A percentile compares a stretch with the other conserved stretches of the same genome.
phyloP scores from a whole-genome alignment of 495 filamentous ascomycete genomes.

The Penicillium canescens region DNA sequence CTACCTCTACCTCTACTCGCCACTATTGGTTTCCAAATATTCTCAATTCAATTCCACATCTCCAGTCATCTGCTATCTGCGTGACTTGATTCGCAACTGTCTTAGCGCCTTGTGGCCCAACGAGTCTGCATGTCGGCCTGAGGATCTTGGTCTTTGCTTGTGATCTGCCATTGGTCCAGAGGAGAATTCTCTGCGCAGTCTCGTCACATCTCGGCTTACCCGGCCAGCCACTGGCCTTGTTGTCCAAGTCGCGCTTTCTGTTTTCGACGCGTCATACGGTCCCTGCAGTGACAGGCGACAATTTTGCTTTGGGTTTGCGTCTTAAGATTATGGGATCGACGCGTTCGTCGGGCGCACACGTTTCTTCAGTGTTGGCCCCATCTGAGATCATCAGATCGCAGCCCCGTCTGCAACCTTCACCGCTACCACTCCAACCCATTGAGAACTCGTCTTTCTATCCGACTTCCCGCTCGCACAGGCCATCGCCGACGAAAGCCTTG shows the following conservation, averaged over 20 bases:
- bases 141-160: constrained; percentile 15
- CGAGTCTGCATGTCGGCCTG: constrained; percentile 27
- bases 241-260: constrained; percentile 12
- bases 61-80: constrained; percentile 5
- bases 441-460: constrained; percentile 54
- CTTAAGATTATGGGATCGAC: constrained; percentile 59
- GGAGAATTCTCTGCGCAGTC: constrained; percentile 19
- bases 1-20: constrained; percentile 1
- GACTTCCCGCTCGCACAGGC: constrained; percentile 49
- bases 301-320: not conserved
- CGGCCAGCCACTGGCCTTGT: constrained; percentile 8
- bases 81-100: constrained; percentile 5
- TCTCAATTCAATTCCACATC: not conserved
- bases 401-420: constrained; percentile 45
- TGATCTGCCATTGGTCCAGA: constrained; percentile 17
- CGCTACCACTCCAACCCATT: constrained; percentile 49
- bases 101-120: constrained; percentile 31
- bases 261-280: constrained; percentile 30
- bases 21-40: not conserved
- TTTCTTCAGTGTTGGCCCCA: constrained; percentile 61
- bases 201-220: constrained; percentile 10
- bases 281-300: constrained; percentile 17
- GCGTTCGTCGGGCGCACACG: constrained; percentile 61
- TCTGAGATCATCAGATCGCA: constrained; percentile 50
- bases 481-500: constrained; percentile 59